Base-by-base conservation (phyloP, 1,284 basidiomycete genomes). In the Limonomyces culmigenus region DNA sequence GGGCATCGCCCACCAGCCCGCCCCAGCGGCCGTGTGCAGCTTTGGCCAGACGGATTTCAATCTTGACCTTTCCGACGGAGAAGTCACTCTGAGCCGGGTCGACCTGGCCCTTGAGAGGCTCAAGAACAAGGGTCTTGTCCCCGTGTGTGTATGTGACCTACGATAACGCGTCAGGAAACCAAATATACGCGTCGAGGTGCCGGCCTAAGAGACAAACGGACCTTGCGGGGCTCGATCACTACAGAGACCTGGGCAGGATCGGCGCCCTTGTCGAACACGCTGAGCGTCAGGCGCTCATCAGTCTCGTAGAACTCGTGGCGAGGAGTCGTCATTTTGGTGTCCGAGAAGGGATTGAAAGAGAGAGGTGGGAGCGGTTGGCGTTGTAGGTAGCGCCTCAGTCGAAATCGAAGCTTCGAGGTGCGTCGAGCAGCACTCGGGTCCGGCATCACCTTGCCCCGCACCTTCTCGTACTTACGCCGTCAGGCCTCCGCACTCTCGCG, bases 281-380 rank as follows among this genome's bases (percentile, higher is more conserved):
- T 76, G 46, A 89, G 51, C 10, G 65, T 84, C 39, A 89, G 51
- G 42, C 58, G 65, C 38, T 81, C 73, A 41, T 86, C 78, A 2
- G 75, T 79, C 56, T 91, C 86, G 55, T 89, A 91, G 55, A 81
- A 91, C 53, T 88, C 85, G 58, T 89, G 73, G 53, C 86, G 88
- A 17, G 16, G 30, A 8, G 30, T 39, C 23, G 23, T n/a, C 20
- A 19, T 19, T 8, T 8, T 13, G 23, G 11, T 6, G 6, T 32
- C 31, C 11, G 13, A n/a, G 13, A 14, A 18, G 31, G 11, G 8
- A n/a, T 29, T n/a, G n/a, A 18, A 32, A 32, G 13, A 32, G 15
- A 32, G 31, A 14, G 31, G 31, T 8, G 13, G 13, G 31, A 14
- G 11, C 31, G 15, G 17, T 6, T 10, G 15, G 13, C 17, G 31